Conservation (phyloP, 106 monocot genomes). For the Agapanthus africanus region DNA sequence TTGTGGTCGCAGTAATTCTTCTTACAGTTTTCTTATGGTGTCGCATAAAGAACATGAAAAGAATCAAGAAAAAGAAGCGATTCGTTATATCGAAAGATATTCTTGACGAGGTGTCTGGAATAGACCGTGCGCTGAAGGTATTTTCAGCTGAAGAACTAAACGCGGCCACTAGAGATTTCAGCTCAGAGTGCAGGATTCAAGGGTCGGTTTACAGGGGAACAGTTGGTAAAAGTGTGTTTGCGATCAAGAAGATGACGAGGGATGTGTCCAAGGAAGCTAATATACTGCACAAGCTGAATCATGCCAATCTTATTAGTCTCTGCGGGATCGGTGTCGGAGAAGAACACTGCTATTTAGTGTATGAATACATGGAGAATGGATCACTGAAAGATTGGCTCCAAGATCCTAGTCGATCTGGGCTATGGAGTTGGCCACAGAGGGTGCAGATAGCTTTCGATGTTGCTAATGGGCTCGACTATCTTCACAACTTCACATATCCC, state of each 20-base stretch:
- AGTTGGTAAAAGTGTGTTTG: not conserved
- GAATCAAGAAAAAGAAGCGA: conserved; percentile 1
- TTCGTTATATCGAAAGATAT: conserved; percentile 12
- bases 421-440: conserved; percentile 10
- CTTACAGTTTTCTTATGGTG: conserved; percentile 1
- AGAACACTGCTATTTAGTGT: conserved; percentile 15
- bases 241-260: conserved; percentile 15
- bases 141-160: conserved; percentile 19
- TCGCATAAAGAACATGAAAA: conserved; percentile 7
- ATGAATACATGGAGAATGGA: conserved; percentile 29
- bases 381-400: conserved; percentile 23
- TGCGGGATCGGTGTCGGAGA: conserved; percentile 8
- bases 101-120: not conserved
- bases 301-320: conserved; percentile 25
- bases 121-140: conserved; percentile 7
- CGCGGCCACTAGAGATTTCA: conserved; percentile 20
- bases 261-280: conserved; percentile 18
- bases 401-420: not conserved
- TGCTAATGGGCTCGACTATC: conserved; percentile 35
- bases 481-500: conserved; percentile 26
- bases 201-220: conserved; percentile 21
- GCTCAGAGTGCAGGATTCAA: conserved; percentile 12
- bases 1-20: not conserved
- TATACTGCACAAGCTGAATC: conserved; percentile 31
- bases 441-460: conserved; percentile 34